Evolutionary conservation across 2,329 filamentous ascomycete species (phyloP), one percentile per base, ranked within the genome.

Genomic region (Clonostachys rhizophaga): DNA sequence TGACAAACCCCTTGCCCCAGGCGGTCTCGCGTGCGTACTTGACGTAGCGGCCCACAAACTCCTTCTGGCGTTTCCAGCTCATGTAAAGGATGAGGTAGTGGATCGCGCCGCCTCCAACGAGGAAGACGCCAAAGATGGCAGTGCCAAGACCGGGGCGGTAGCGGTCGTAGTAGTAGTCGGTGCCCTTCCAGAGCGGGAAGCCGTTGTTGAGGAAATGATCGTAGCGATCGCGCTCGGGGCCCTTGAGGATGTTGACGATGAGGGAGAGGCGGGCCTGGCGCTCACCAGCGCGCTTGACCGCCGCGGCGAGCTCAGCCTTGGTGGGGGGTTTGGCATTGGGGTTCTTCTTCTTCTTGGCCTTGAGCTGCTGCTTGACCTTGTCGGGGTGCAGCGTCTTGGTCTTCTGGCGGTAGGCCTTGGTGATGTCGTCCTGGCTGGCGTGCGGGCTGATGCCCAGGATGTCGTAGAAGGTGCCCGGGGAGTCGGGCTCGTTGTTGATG

Each of bases 101-200:
- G 36, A 88, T 85, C 33, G 75, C 88, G 52, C 94, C 94, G 48
- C 91, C 92, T 45, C 87, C 81, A 45, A 89, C 81, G 52, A 96
- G 65, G 67, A 97, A 90, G 39, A 95, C 71, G 43, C 92, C 91
- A 24, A 86, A 51, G 45, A 97, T 68, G 42, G 96, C 94, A 13
- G 88, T 88, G 49, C 89, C 90, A 41, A 97, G 74, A 9, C 94
- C 94, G 2, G 94, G 94, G 17, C 94, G 83, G 78, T 92, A 96
- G 49, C 94, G 85, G 59, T 84, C 84, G 74, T 99, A 99, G 78
- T 97, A 99, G 79, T 99, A 99, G 52, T 94, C 92, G 41, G 92
- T 96, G 49, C 94, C 94, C 72, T 92, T 91, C 94, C 94, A 99
- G 47, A 82, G 83, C 34, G 94, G 94, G 73, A 99, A 99, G 51